Percentiles rank a stretch among this genome's conserved stretches.
Conservation (phyloP, 371 early-diverging fungal genomes). For the Aphelidium insulamus region DNA sequence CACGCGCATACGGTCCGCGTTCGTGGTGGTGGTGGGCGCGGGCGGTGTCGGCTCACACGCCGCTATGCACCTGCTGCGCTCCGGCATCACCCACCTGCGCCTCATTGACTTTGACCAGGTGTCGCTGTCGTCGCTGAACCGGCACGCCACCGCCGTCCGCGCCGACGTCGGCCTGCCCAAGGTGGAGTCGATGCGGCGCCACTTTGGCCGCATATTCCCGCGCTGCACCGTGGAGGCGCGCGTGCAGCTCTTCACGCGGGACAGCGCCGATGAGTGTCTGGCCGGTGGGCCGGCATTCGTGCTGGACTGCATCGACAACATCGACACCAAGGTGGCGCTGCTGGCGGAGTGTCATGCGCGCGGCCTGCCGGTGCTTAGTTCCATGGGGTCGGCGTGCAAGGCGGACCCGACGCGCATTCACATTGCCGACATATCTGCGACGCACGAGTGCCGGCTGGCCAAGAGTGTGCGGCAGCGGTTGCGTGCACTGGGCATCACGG, state of each 20-base stretch:
- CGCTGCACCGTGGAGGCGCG: slow-evolving; percentile 51
- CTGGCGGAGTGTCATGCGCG: slow-evolving; percentile 57
- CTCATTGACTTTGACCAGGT: slow-evolving; percentile 93
- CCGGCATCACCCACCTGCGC: slow-evolving; percentile 65
- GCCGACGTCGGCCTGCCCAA: slow-evolving; percentile 77
- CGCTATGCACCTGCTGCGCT: slow-evolving; percentile 67
- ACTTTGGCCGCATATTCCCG: slow-evolving; percentile 48
- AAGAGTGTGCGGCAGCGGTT: slow-evolving; percentile 53
- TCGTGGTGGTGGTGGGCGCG: slow-evolving; percentile 84
- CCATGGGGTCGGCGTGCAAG: slow-evolving; percentile 90
- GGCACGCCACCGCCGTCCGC: slow-evolving; percentile 73
- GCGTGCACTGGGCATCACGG: slow-evolving; percentile 36
- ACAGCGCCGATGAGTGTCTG: slow-evolving; percentile 42
- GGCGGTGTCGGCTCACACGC: slow-evolving; percentile 89
- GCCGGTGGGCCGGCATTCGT: slow-evolving; percentile 49
- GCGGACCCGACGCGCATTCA: slow-evolving; percentile 80
- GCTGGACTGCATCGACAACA: slow-evolving; percentile 84
- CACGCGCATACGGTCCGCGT: no score
- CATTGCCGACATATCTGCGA: slow-evolving; percentile 80
- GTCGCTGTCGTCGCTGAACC: slow-evolving; percentile 63
- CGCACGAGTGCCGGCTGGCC: slow-evolving; percentile 84
- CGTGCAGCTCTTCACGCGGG: slow-evolving; percentile 44
- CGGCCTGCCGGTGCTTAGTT: slow-evolving; percentile 47
- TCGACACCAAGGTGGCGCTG: slow-evolving; percentile 72
- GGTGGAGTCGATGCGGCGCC: slow-evolving; percentile 42